These are phyloP conservation scores for Neoascochyta sp. DNA, from an alignment of 2,329 filamentous ascomycete genomes.

Conservation along the genomic window DNA sequence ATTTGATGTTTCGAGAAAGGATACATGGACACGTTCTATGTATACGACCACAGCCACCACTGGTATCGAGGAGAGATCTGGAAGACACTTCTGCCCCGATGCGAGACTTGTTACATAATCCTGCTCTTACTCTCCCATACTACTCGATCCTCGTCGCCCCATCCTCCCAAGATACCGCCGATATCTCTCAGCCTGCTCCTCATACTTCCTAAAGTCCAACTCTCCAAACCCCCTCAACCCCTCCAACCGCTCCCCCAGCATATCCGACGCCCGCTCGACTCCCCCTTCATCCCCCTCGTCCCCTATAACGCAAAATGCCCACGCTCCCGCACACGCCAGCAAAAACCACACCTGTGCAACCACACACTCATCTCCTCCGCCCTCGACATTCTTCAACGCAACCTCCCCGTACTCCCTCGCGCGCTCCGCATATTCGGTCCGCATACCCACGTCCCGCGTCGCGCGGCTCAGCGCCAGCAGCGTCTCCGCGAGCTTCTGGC, in stretches of 20 bases:
- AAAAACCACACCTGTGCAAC: conserved; percentile 12
- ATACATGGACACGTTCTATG: too few relatives aligned
- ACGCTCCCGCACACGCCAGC: conserved; percentile 8
- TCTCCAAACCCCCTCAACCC: not conserved
- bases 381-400: conserved; percentile 7
- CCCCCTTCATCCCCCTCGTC: not conserved
- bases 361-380: conserved; percentile 8
- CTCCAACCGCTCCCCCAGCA: not conserved
- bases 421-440: conserved; percentile 5
- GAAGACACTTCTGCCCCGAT: too few relatives aligned
- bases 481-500: conserved; percentile 14
- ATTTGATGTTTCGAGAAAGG: too few relatives aligned
- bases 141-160: too few relatives aligned
- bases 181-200: not conserved
- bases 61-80: too few relatives aligned
- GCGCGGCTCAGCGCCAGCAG: conserved; percentile 7
- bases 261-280: not conserved
- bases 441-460: not conserved
- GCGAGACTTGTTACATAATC: too few relatives aligned
- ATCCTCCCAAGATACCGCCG: too few relatives aligned
- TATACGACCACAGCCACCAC: too few relatives aligned
- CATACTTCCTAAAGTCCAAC: not conserved
- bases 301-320: conserved; percentile 6
- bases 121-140: too few relatives aligned
- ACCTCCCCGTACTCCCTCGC: conserved; percentile 9